phyloP scores from a whole-genome alignment of 1,139 yeast species.

The Hyphopichia wangnamkhiaoensis region DNA sequence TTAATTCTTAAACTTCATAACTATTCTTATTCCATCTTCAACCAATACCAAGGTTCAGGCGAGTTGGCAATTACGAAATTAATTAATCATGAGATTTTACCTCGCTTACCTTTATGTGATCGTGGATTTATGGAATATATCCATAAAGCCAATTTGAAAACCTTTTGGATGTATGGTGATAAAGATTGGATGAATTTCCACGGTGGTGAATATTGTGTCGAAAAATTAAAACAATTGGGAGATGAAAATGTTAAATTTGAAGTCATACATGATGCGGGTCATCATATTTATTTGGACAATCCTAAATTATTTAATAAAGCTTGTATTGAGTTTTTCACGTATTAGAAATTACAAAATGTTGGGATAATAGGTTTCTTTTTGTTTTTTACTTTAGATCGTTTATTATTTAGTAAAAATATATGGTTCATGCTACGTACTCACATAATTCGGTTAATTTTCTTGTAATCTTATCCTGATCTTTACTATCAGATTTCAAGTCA shows the following conservation, averaged over 20 bases:
- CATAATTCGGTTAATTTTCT: neutral
- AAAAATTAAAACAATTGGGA: conserved; percentile 21
- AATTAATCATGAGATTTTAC: conserved; percentile 42
- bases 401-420: neutral
- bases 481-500: neutral
- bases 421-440: neutral
- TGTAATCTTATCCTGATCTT: neutral
- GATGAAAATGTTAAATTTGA: conserved; percentile 20
- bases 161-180: conserved; percentile 44
- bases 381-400: neutral
- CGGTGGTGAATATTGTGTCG: conserved; percentile 40
- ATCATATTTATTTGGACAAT: conserved; percentile 44
- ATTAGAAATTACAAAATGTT: neutral
- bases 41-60: conserved; percentile 47
- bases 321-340: conserved; percentile 28
- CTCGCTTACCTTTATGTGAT: conserved; percentile 43
- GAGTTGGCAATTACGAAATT: conserved; percentile 47
- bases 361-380: too few species aligned
- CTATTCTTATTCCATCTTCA: conserved; percentile 45
- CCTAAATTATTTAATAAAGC: conserved; percentile 32
- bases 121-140: conserved; percentile 38
- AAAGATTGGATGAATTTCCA: conserved; percentile 48
- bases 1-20: conserved; percentile 41
- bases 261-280: conserved; percentile 41
- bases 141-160: conserved; percentile 22